Conservation (phyloP, 2,329 filamentous ascomycete genomes). For the Aspergillus sp. region DNA sequence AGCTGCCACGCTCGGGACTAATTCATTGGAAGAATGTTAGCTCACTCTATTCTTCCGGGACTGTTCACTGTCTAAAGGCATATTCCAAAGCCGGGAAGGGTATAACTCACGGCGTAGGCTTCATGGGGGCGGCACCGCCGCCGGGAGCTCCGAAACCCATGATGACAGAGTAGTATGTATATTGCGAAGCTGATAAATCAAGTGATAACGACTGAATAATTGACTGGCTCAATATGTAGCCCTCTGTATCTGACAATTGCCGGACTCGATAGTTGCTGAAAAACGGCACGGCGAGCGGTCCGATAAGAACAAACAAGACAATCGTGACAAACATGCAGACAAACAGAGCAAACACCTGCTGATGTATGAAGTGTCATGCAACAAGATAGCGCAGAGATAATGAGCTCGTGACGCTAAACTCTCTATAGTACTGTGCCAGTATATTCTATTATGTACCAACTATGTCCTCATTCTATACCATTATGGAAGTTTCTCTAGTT, state of each 20-base stretch:
- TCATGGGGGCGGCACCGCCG: conserved; percentile 62
- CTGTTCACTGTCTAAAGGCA: background rate
- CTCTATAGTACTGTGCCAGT: background rate
- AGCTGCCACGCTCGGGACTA: conserved; percentile 88
- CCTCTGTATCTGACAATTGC: background rate
- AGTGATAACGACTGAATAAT: background rate
- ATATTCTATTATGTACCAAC: background rate
- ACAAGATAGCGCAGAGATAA: background rate
- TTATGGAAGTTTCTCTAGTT: background rate
- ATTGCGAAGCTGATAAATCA: background rate
- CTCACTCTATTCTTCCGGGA: background rate
- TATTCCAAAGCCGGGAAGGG: background rate
- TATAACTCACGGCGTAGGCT: conserved; percentile 68
- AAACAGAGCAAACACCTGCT: conserved; percentile 26
- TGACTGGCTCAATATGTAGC: background rate
- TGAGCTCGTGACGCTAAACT: background rate
- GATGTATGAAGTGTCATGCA: background rate
- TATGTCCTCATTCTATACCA: too few relatives aligned
- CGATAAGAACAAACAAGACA: conserved; percentile 31
- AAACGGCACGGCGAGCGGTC: conserved; percentile 2
- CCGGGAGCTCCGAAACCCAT: conserved; percentile 71
- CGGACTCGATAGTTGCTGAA: conserved; percentile 10
- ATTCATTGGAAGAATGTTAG: conserved; percentile 5
- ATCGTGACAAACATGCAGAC: conserved; percentile 21
- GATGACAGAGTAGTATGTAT: background rate